Evolutionary conservation across 2,329 filamentous ascomycete genomes (phyloP).

Genomic region (Diaporthe caulivora): DNA sequence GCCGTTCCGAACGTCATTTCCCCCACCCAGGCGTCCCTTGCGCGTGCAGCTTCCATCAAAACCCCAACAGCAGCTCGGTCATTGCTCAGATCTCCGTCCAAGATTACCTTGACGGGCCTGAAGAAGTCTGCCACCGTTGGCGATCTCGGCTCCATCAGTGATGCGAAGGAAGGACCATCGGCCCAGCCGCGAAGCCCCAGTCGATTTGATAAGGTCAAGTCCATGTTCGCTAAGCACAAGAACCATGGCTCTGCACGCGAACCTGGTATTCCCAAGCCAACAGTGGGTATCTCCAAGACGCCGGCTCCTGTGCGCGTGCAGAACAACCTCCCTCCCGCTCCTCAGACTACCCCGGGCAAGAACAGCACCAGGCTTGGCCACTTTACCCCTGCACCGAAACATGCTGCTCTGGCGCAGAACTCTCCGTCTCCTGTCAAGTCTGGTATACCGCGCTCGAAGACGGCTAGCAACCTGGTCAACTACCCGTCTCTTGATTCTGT

Average conservation of each 20-base stretch:
- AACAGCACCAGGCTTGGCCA: slow-evolving; percentile 80
- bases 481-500: slow-evolving; percentile 51
- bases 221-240: slow-evolving; percentile 63
- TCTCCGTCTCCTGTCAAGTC: slow-evolving; percentile 70
- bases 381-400: slow-evolving; percentile 80
- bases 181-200: slow-evolving; percentile 60
- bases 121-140: slow-evolving; percentile 67
- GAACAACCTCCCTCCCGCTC: slow-evolving; percentile 64
- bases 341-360: slow-evolving; percentile 75
- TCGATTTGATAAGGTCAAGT: slow-evolving; percentile 68
- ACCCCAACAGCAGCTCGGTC: slow-evolving; percentile 58
- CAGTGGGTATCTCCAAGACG: slow-evolving; percentile 57
- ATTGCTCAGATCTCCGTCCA: slow-evolving; percentile 67
- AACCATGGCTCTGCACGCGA: slow-evolving; percentile 54
- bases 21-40: slow-evolving; percentile 81
- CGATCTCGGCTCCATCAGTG: slow-evolving; percentile 52
- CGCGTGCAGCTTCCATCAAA: slow-evolving; percentile 69
- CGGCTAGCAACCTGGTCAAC: slow-evolving; percentile 50
- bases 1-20: slow-evolving; percentile 74
- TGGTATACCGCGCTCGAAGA: slow-evolving; percentile 57
- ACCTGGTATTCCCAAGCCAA: slow-evolving; percentile 62
- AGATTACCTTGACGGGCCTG: slow-evolving; percentile 56
- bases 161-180: slow-evolving; percentile 50
- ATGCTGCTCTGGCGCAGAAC: slow-evolving; percentile 56
- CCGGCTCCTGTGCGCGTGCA: slow-evolving; percentile 60